Evolutionary conservation across 495 filamentous ascomycete genomes (phyloP).

Genomic region (Darksidea phi): DNA sequence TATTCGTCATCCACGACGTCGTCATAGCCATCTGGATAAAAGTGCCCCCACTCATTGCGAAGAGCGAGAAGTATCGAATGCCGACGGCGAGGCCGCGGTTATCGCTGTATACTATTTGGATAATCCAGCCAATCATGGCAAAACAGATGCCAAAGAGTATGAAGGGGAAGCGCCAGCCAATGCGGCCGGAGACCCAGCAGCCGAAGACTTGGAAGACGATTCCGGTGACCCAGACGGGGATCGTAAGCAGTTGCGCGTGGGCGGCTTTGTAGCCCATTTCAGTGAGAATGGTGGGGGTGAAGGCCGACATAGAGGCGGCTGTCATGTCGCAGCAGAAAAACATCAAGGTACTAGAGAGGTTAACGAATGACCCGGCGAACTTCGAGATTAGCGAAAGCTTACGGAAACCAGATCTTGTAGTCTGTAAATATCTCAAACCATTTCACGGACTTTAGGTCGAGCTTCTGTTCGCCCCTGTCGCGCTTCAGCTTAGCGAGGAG

Average conservation of each 20-base stretch:
- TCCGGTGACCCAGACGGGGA: constrained; percentile 30
- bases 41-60: constrained; percentile 21
- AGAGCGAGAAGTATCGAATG: constrained; percentile 30
- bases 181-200: constrained; percentile 24
- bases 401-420: constrained; percentile 33
- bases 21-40: constrained; percentile 33
- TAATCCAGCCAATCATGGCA: constrained; percentile 28
- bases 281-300: constrained; percentile 34
- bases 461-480: constrained; percentile 31
- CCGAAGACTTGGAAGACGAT: constrained; percentile 24
- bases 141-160: constrained; percentile 21
- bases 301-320: constrained; percentile 32
- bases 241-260: constrained; percentile 29
- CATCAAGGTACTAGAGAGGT: constrained; percentile 13
- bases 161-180: constrained; percentile 29
- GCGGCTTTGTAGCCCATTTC: constrained; percentile 31
- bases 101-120: constrained; percentile 18
- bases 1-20: constrained; percentile 31
- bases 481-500: constrained; percentile 20
- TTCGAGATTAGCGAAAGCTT: neutral
- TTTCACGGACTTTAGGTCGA: constrained; percentile 20
- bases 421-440: constrained; percentile 29
- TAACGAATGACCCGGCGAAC: neutral
- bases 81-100: constrained; percentile 7
- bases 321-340: constrained; percentile 37